Evolutionary conservation across 2,329 filamentous ascomycete genomes (phyloP), one percentile per base, ranked within the genome.

Genomic region (Calonectria leucothoes): DNA sequence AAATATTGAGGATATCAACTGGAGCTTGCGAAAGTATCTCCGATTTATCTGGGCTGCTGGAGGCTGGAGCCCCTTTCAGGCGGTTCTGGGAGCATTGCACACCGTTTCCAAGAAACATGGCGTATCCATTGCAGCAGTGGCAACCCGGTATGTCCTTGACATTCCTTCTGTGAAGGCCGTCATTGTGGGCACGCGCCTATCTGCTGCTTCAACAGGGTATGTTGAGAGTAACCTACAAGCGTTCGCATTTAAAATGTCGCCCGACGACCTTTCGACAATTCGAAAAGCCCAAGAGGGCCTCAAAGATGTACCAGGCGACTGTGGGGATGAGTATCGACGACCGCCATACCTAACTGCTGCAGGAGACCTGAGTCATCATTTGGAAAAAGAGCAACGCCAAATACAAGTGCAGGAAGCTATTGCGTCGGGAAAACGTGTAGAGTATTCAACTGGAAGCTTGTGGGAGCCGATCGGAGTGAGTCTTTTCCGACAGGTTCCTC

Each of bases 21-120:
- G 77, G 76, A 76, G 74, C 27, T 65, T 80, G 59, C 72, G 73
- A 31, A 80, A 85, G 61, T 84, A 85, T 57, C 76, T 84, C 11
- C 82, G 83, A 35, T 84, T 85, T 71, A 84, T 85, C 51, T 31
- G 49, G 37, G 61, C 61, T 31, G 61, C 39, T 65, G 61, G 61
- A 6, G 61, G 61, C 15, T 65, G 61, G 61, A 3, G 15, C 3
- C 23, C 61, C 15, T 65, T 48, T 5, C 61, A 65, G 31, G 17
- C n/a, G 6, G 61, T 65, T 31, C 39, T 65, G 7, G 3, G 11
- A 6, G 61, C 61, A 2, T 8, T 65, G 17, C 10, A 45, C 8
- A 65, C 27, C 12, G 42, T 65, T 65, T 39, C 61, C 8, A 25
- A 65, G 17, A 45, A 27, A 17, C 61, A 65, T 20, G 49, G 33